Evolutionary conservation across 2,329 filamentous ascomycete species (phyloP).

Genomic region (Camillea tinctor): DNA sequence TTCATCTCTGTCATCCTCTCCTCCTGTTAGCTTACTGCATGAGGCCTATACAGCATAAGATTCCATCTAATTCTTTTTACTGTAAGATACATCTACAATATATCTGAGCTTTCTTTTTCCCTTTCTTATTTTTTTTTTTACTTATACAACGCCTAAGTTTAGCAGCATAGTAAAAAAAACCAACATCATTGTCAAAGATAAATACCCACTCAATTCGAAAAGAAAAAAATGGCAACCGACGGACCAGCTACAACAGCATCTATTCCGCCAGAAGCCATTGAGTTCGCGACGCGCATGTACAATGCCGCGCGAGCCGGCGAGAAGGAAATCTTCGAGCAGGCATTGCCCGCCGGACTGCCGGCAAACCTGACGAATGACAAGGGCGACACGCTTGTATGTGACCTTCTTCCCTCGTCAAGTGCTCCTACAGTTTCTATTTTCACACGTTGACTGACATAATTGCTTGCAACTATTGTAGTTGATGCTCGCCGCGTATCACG

Average conservation of each 20-base stretch:
- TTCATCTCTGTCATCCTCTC: neutral
- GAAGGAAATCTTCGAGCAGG: slow-evolving; percentile 57
- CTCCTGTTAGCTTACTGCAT: neutral
- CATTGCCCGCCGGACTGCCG: slow-evolving; percentile 63
- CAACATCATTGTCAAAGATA: too few relatives aligned
- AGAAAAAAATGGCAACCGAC: slow-evolving; percentile 18
- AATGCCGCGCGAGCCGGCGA: slow-evolving; percentile 63
- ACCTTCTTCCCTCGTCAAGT: neutral
- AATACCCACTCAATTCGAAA: too few relatives aligned
- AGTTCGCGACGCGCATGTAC: slow-evolving; percentile 65
- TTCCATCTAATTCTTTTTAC: neutral
- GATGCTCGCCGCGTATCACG: slow-evolving; percentile 72
- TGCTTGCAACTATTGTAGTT: slow-evolving; percentile 41
- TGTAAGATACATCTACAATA: too few relatives aligned
- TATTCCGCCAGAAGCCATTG: slow-evolving; percentile 64
- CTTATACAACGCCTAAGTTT: too few relatives aligned
- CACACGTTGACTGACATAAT: neutral
- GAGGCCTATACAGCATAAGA: neutral
- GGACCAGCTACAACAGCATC: slow-evolving; percentile 9
- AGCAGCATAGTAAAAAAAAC: too few relatives aligned
- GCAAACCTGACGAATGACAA: slow-evolving; percentile 71
- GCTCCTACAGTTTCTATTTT: too few relatives aligned
- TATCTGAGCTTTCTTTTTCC: too few relatives aligned
- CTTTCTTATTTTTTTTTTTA: too few relatives aligned
- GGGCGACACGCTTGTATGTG: slow-evolving; percentile 64